Evolutionary conservation across 805 yeast genomes (phyloP).

Genomic region (Kregervanrija pseudodelftensis): DNA sequence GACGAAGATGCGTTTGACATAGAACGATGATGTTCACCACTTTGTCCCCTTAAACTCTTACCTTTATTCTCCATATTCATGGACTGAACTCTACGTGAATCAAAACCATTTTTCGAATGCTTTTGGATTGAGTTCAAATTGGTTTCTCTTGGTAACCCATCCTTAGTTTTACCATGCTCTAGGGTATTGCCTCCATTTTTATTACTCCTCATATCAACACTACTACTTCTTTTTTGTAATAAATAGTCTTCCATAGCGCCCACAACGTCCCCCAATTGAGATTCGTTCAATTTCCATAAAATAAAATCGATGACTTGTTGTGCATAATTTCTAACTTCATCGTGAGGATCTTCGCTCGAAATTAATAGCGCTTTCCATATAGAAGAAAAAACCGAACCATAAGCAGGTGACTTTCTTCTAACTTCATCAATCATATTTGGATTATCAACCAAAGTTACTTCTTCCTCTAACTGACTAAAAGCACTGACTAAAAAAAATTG

Average conservation of each 20-base stretch:
- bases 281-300: slow-evolving; percentile 52
- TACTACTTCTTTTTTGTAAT: slow-evolving; percentile 35
- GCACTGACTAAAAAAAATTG: slow-evolving; percentile 82
- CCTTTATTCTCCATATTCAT: slow-evolving; percentile 9
- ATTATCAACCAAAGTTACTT: slow-evolving; percentile 57
- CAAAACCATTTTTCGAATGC: not conserved
- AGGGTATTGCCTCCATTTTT: slow-evolving; percentile 7
- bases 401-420: slow-evolving; percentile 66
- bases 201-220: slow-evolving; percentile 1
- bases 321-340: slow-evolving; percentile 69
- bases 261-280: slow-evolving; percentile 60
- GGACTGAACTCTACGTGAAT: slow-evolving; percentile 20
- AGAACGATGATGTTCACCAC: not conserved
- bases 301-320: slow-evolving; percentile 70
- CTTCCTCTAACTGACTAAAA: slow-evolving; percentile 76
- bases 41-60: not conserved
- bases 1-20: slow-evolving; percentile 11
- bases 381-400: slow-evolving; percentile 79
- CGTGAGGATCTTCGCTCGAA: slow-evolving; percentile 80
- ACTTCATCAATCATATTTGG: slow-evolving; percentile 57
- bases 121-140: slow-evolving; percentile 3
- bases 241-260: slow-evolving; percentile 58
- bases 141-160: not conserved
- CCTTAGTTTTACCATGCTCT: slow-evolving; percentile 1
- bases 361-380: slow-evolving; percentile 82